These are phyloP conservation scores for Corymbia calophylla DNA, from an alignment of 441 rosid genomes.

Conservation along the genomic window DNA sequence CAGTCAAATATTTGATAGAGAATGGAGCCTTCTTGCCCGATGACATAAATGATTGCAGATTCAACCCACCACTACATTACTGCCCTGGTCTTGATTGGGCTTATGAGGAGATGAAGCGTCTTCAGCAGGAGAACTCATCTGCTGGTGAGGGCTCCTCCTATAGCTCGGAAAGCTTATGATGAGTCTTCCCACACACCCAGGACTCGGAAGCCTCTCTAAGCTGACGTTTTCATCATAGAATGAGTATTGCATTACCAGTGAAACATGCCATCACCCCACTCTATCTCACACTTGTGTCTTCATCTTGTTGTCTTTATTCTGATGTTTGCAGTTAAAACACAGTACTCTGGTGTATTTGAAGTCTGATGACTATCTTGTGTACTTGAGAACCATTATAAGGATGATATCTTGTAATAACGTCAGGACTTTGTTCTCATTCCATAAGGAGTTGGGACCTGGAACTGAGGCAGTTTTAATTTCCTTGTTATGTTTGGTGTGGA, in stretches of 20 bases:
- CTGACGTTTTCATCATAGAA: not conserved
- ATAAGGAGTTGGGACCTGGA: not conserved
- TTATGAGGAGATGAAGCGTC: conserved; percentile 71
- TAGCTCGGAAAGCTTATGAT: conserved; percentile 45
- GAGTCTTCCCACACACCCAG: not conserved
- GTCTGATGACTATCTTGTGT: not conserved
- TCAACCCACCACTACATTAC: conserved; percentile 87
- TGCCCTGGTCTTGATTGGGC: conserved; percentile 95
- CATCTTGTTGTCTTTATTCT: not conserved
- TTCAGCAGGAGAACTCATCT: conserved; percentile 29
- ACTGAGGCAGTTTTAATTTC: not conserved
- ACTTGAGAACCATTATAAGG: not conserved
- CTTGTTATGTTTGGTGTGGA: not conserved
- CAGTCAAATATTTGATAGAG: conserved; percentile 67
- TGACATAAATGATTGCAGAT: conserved; percentile 69
- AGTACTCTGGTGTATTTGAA: not conserved
- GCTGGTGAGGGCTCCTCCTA: conserved; percentile 38
- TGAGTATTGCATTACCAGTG: not conserved
- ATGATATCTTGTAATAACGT: not conserved
- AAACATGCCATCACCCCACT: not conserved
- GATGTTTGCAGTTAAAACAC: not conserved
- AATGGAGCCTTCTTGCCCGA: conserved; percentile 86
- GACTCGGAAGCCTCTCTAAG: not conserved
- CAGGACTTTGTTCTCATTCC: not conserved
- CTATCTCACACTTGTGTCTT: not conserved